Base-by-base conservation (phyloP, 805 yeast species). In the Candida sanyiensis region DNA sequence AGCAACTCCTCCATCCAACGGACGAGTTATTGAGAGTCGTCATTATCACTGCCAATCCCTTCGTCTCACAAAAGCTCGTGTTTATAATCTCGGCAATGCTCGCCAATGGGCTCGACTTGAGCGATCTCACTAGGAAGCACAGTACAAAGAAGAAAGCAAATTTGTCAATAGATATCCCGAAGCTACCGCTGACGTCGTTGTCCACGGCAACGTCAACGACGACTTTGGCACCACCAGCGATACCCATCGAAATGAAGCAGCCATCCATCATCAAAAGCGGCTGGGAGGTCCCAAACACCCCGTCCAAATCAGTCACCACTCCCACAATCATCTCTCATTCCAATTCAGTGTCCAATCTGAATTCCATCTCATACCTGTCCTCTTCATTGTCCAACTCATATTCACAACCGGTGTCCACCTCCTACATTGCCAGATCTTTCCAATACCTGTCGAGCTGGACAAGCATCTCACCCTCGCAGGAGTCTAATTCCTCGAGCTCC, bases 1-100 rank as follows among this genome's bases (percentile, higher is more conserved):
- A 28, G 2, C 46, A 49, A 18, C 24, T 53, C 15, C 43, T 50
- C 2, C 19, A 39, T 20, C 28, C 40, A 4, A 22, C 21, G 2
- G 46, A 42, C 17, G 69, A 64, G 29, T 54, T 66, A n/a, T 62
- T 72, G 7, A 62, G 81, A 31, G 63, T 77, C 1, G 75, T 75
- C 1, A 63, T 77, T 4, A 67, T 75, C 71, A 75, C 83, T 0
- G 72, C 77, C 12, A 77, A 77, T 49, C 74, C 77, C 25, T 70
- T 70, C 7, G 78, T 77, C 8, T 80, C 82, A 2, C 77, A 76
- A 48, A 75, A 75, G 50, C 57, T 77, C 39, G 61, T 76, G 0
- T 76, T 74, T 40, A 70, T 77, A 7, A 45, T 77, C 7, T 66
- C 74, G 38, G 81, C 75, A 0, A 42, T 77, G 19, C 54, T 77